phyloP scores from a whole-genome alignment of 73 alveolate genomes.

The Durusdinium trenchii region DNA sequence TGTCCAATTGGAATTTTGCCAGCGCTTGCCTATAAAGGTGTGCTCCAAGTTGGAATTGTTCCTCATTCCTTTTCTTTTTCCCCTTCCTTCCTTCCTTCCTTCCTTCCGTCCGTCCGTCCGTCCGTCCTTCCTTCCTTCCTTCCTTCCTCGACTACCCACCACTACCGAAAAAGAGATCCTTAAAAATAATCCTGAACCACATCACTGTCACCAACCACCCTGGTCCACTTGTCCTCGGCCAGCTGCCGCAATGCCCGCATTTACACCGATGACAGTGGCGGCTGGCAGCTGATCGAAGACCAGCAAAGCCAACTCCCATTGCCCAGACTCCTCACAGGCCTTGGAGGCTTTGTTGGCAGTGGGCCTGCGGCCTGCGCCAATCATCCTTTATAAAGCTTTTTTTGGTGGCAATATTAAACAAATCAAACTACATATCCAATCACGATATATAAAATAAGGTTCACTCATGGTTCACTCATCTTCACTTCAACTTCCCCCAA shows the following conservation, averaged over 20 bases:
- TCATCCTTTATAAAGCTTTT: no score
- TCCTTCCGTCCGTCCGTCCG: no score
- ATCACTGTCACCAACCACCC: neutral
- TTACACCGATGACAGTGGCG: neutral
- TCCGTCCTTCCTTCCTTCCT: neutral
- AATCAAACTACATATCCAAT: no score
- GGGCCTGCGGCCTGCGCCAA: neutral
- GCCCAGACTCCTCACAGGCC: constrained; percentile 89
- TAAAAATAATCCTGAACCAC: neutral
- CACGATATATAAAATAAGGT: no score
- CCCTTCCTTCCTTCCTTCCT: neutral
- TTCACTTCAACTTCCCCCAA: no score
- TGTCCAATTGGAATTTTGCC: no score
- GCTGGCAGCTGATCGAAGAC: neutral
- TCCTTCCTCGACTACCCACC: neutral
- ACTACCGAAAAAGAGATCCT: neutral
- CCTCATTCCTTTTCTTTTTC: no score
- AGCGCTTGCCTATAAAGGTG: no score
- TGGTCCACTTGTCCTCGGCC: constrained; percentile 17
- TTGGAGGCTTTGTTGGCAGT: neutral
- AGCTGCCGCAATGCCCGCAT: constrained; percentile 52
- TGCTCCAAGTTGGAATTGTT: no score
- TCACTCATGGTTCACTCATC: no score
- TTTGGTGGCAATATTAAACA: no score
- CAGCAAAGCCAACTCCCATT: constrained; percentile 44